phyloP scores from a whole-genome alignment of 73 alveolate species.

The Effrenium voratum region DNA sequence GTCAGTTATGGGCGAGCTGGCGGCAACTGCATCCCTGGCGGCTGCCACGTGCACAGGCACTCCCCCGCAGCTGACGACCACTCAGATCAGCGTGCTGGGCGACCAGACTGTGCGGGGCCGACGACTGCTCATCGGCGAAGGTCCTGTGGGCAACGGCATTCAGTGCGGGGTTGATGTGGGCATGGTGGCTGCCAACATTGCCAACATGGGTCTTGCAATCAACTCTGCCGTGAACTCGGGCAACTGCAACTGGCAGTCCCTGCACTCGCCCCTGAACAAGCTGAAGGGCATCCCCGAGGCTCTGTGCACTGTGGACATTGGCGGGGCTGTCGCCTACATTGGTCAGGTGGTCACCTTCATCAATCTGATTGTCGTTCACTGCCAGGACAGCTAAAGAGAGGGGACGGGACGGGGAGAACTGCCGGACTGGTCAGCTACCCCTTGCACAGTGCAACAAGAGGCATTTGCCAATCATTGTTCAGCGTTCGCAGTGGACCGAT shows the following conservation, averaged over 20 bases:
- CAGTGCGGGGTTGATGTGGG: conserved; percentile 81
- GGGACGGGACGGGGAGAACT: background rate
- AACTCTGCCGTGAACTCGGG: conserved; percentile 48
- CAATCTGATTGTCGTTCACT: conserved; percentile 73
- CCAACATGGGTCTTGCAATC: conserved; percentile 48
- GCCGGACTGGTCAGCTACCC: background rate
- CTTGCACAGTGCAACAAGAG: background rate
- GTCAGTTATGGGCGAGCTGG: conserved; percentile 69
- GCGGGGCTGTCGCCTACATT: conserved; percentile 88
- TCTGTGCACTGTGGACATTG: conserved; percentile 75
- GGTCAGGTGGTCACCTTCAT: conserved; percentile 85
- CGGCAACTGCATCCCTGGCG: conserved; percentile 71
- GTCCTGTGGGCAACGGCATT: conserved; percentile 58
- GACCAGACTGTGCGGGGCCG: conserved; percentile 84
- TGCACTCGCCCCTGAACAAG: background rate
- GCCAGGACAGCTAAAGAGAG: conserved; percentile 28
- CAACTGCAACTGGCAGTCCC: background rate
- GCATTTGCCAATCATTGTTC: background rate
- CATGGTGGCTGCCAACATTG: conserved; percentile 43
- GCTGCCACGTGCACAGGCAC: conserved; percentile 43
- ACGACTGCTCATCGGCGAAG: conserved; percentile 58
- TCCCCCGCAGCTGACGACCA: conserved; percentile 77
- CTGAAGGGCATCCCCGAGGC: conserved; percentile 49
- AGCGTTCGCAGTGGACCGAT: background rate
- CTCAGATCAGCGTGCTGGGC: conserved; percentile 76